phyloP scores from a whole-genome alignment of 441 rosid species.

The Erodium texanum region DNA sequence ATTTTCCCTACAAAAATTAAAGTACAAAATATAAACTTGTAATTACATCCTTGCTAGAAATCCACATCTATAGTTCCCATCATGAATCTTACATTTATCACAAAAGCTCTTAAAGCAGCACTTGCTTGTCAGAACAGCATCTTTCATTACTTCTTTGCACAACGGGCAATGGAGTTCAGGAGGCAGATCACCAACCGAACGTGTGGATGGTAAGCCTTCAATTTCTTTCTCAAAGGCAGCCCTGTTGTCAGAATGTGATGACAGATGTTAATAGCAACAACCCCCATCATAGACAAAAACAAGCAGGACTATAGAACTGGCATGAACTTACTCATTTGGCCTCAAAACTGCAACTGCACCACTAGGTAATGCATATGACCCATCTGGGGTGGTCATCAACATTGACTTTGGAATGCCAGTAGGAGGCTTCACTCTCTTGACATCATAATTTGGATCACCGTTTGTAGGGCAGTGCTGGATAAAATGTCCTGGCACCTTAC shows the following conservation, averaged over 20 bases:
- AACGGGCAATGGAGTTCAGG: conserved; percentile 91
- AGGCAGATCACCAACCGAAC: conserved; percentile 87
- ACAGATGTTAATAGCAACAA: not conserved
- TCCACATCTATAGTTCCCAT: not conserved
- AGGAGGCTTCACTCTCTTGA: conserved; percentile 86
- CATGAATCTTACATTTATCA: conserved; percentile 53
- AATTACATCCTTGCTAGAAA: not conserved
- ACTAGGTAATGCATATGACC: conserved; percentile 93
- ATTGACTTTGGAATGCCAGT: conserved; percentile 98
- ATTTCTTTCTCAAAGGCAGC: conserved; percentile 97
- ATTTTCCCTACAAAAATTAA: no score
- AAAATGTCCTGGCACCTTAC: conserved; percentile 94
- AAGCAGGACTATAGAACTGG: conserved; percentile 4
- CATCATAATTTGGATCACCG: conserved; percentile 87
- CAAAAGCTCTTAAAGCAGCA: conserved; percentile 89
- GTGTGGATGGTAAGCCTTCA: conserved; percentile 87
- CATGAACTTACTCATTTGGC: conserved; percentile 77
- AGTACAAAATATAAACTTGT: no score
- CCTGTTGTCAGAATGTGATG: conserved; percentile 32
- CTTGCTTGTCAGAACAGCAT: conserved; percentile 94
- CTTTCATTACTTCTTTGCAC: conserved; percentile 99
- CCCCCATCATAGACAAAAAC: conserved; percentile 5
- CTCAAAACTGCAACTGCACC: conserved; percentile 91
- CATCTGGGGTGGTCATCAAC: conserved; percentile 94
- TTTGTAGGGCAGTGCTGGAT: conserved; percentile 98